phyloP scores from a whole-genome alignment of 116 monocot genomes.

The Posidonia oceanica region DNA sequence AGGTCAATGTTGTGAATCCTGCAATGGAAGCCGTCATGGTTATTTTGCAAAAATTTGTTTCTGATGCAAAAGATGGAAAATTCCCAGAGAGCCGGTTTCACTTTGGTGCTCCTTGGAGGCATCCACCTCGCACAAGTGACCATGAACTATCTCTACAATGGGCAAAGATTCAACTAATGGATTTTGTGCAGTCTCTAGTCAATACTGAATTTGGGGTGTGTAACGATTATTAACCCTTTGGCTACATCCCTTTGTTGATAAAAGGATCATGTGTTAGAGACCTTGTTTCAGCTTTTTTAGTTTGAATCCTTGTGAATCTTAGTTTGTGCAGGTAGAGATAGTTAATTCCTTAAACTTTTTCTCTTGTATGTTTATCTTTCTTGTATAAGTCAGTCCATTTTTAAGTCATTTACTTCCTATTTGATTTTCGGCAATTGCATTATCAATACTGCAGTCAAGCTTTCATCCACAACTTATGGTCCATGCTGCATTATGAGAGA shows the following conservation, averaged over 20 bases:
- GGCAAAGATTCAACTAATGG: conserved; percentile 92
- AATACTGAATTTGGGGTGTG: conserved; percentile 78
- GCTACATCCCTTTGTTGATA: neutral
- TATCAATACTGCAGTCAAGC: no score
- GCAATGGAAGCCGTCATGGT: conserved; percentile 77
- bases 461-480: no score
- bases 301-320: no score
- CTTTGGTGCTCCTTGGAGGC: conserved; percentile 96
- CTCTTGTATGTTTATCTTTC: no score
- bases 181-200: conserved; percentile 82
- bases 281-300: no score
- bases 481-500: neutral
- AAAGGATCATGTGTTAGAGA: neutral
- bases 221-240: conserved; percentile 10
- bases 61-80: conserved; percentile 63
- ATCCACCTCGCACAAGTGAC: conserved; percentile 50
- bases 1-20: conserved; percentile 88
- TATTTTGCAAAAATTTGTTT: conserved; percentile 62
- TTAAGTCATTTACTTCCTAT: no score
- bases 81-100: conserved; percentile 40
- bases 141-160: conserved; percentile 41
- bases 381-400: no score
- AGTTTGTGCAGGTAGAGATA: no score
- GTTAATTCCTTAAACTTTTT: no score
- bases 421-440: no score